Evolutionary conservation across 2,329 filamentous ascomycete species (phyloP), one percentile per base, ranked within the genome.

Genomic region (Torrubiellomyces zombiae): DNA sequence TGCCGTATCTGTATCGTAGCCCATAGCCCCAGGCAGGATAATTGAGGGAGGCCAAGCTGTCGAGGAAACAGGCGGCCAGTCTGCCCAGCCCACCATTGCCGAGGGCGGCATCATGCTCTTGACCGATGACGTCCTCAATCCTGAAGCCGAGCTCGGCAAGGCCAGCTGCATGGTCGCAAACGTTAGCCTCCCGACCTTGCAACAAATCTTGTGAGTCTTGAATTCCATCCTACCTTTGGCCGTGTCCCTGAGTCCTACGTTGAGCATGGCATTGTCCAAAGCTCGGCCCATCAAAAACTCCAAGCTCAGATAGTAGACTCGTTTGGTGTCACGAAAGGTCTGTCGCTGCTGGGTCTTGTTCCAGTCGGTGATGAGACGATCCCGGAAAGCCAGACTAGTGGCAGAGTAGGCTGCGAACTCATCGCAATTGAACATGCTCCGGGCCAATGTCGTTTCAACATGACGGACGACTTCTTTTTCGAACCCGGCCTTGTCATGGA

Each of bases 21-120:
- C 86, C 89, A 43, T 98, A 98, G 18, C 89, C 89, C 89, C 89
- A 98, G 12, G 89, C 89, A 7, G 89, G 81, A 50, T 78, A 94
- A 59, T 94, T 91, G 40, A 98, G 65, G 8, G 83, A 86, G 14
- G 89, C 89, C 45, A 98, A 60, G 40, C 85, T 94, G 58, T 98
- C 89, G 34, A 98, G 69, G 63, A 95, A 93, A 56, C 89, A 98
- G 19, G 89, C 89, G 9, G 89, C 89, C 24, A 98, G 68, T 40
- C 89, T 80, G 22, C 89, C 89, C 23, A 98, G 71, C 50, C 89
- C 89, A 44, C 89, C 89, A 43, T 98, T 98, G 29, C 89, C 89
- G 20, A 98, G 67, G 18, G 86, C 89, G 33, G 89, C 89, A 55
- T 98, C 89, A 43, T 94, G 82, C 48, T 98, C 89, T 50, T 95